Percentiles rank a stretch among this genome's conserved stretches.
Conservation (phyloP, 495 filamentous ascomycete genomes). For the Tuber aestivum region DNA sequence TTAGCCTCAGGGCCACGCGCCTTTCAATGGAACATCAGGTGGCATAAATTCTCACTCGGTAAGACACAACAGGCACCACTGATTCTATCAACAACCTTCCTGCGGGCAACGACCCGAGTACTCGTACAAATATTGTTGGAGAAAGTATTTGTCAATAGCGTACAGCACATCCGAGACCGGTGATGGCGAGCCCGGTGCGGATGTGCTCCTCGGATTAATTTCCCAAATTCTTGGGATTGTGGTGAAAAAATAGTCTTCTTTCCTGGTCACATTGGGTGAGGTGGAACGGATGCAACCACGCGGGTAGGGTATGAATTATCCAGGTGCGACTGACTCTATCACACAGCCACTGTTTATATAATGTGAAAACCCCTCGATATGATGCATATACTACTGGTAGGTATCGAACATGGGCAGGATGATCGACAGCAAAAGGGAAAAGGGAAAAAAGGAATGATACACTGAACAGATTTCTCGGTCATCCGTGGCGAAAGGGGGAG, state of each 20-base stretch:
- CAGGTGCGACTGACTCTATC: neutral
- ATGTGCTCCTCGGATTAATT: neutral
- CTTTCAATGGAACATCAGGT: neutral
- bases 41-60: conserved; percentile 2
- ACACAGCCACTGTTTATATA: neutral
- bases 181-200: neutral
- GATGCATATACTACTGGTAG: neutral
- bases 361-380: neutral
- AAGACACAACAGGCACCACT: neutral
- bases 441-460: neutral
- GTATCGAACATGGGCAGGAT: neutral
- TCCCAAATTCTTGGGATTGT: neutral
- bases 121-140: neutral
- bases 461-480: neutral
- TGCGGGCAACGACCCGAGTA: neutral
- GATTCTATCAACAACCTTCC: neutral
- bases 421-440: neutral
- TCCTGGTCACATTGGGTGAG: neutral
- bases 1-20: neutral
- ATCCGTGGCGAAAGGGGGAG: neutral
- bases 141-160: neutral
- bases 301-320: neutral
- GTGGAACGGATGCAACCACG: neutral
- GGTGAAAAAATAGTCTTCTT: neutral
- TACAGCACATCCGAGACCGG: neutral